Percentiles rank a stretch among this genome's conserved stretches.
Evolutionary conservation across 2,329 filamentous ascomycete genomes (phyloP).

Genomic region (Trichoderma guizhouense): DNA sequence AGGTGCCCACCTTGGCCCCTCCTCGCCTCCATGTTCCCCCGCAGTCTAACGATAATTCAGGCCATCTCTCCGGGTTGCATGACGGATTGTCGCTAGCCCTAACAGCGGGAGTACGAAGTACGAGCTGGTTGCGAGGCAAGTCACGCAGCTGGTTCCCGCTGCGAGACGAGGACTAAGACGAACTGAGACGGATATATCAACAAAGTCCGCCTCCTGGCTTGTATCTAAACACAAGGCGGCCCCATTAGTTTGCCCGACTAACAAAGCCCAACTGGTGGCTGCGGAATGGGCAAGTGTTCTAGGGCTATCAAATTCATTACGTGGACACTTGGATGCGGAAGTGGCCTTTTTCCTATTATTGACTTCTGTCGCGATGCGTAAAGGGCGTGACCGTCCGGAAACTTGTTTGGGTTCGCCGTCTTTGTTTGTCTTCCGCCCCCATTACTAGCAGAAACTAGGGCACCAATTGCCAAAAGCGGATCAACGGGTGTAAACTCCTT

Average conservation of each 20-base stretch:
- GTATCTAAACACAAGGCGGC: neutral
- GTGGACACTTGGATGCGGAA: neutral
- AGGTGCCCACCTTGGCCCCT: neutral
- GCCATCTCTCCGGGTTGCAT: conserved; percentile 5
- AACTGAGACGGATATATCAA: neutral
- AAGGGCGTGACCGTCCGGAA: neutral
- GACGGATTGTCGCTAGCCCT: neutral
- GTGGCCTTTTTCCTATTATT: neutral
- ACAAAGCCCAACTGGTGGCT: neutral
- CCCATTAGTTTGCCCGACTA: conserved; percentile 4
- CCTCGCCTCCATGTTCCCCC: conserved; percentile 7
- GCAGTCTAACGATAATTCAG: conserved; percentile 12
- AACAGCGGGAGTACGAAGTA: neutral
- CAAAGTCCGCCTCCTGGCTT: neutral
- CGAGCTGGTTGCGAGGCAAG: neutral
- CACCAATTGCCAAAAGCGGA: neutral
- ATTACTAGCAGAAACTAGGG: neutral
- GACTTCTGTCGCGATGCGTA: neutral
- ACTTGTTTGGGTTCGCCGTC: neutral
- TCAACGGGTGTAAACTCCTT: neutral
- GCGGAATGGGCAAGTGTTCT: neutral
- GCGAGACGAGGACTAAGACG: neutral
- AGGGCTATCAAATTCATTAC: neutral
- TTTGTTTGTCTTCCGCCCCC: neutral
- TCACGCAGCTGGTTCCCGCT: neutral